Base-by-base conservation (phyloP, 2,329 filamentous ascomycete species). In the Ophiostoma fasciatum region DNA sequence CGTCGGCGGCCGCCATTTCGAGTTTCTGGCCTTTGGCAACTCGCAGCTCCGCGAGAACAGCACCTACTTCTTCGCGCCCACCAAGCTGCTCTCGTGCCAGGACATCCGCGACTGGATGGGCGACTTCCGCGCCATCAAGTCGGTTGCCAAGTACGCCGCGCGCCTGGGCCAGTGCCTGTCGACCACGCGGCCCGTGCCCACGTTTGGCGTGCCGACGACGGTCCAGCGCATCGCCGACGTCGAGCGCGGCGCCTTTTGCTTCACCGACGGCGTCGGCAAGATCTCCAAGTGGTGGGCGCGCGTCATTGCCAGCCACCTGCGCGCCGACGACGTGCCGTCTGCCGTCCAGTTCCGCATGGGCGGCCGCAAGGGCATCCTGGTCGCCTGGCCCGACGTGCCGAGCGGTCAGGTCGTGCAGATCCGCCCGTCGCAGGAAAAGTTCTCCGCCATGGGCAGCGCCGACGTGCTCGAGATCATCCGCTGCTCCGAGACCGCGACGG, bases 111-210 rank as follows among this genome's bases (percentile, higher is more conserved):
- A 64, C 22, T 87, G 81, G 73, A 93, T 96, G 79, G 90, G 90
- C 0, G 61, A 79, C 12, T 93, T 98, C 48, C 66, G 64, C 12
- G 71, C 84, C 43, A 94, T 94, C 54, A 73, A 68, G 37, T 71
- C 80, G 19, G 71, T 93, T n/a, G 87, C 88, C 21, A 94, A 93
- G 49, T 82, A 87, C 52, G 82, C 84, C 32, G 84, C 90, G 20
- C 73, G 90, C 20, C 63, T 96, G 14, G 90, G 90, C 0, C 90
- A 96, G 56, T 94, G 87, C 52, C 94, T 98, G 51, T 94, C 90
- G 0, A 94, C 88, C 0, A 98, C 90, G 1, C 64, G 82, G 41
- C 75, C 80, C 10, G 75, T 93, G 28, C 66, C 63, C 20, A 68
- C 74, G 13, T 71, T 76, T 17, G 67, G 65, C 0, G 70, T 78